These are phyloP conservation scores for Stemphylium beticola DNA, from an alignment of 2,329 filamentous ascomycete genomes.

Conservation along the genomic window DNA sequence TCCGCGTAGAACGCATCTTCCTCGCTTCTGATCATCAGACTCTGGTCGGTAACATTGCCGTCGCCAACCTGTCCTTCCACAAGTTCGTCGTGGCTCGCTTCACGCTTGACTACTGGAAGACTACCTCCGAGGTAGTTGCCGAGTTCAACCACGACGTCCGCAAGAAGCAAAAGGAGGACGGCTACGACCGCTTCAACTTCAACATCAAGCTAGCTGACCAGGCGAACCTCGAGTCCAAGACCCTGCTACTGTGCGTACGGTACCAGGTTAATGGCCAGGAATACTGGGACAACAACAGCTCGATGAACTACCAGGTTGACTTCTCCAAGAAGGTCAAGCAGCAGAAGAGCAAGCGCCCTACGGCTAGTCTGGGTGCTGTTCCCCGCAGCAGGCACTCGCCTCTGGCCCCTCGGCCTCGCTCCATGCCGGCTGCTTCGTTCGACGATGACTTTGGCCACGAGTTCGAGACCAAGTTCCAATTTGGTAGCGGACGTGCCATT, in stretches of 20 bases:
- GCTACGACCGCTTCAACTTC: conserved; percentile 90
- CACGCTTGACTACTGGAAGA: conserved; percentile 98
- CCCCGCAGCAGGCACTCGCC: conserved; percentile 57
- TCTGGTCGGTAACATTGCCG: conserved; percentile 80
- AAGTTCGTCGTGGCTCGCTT: conserved; percentile 92
- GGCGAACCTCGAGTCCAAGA: conserved; percentile 90
- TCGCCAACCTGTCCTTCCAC: conserved; percentile 87
- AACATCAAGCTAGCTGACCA: conserved; percentile 91
- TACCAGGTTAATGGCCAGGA: conserved; percentile 86
- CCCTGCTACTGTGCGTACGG: conserved; percentile 87
- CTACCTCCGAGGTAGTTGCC: conserved; percentile 90
- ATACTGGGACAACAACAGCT: conserved; percentile 92
- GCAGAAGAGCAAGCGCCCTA: conserved; percentile 50
- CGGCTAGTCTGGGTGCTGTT: conserved; percentile 59
- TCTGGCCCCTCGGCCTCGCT: conserved; percentile 55
- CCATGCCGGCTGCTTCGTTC: conserved; percentile 58
- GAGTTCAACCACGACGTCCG: conserved; percentile 83
- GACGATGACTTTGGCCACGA: conserved; percentile 74
- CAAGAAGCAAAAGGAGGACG: conserved; percentile 67
- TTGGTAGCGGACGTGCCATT: conserved; percentile 48
- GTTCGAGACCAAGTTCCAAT: conserved; percentile 56
- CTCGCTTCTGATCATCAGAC: conserved; percentile 87
- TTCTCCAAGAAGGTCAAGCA: conserved; percentile 80
- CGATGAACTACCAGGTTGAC: conserved; percentile 90
- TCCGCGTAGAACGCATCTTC: conserved; percentile 86